Conservation (phyloP, 495 filamentous ascomycete species). For the Penicillium atrosanguineum region DNA sequence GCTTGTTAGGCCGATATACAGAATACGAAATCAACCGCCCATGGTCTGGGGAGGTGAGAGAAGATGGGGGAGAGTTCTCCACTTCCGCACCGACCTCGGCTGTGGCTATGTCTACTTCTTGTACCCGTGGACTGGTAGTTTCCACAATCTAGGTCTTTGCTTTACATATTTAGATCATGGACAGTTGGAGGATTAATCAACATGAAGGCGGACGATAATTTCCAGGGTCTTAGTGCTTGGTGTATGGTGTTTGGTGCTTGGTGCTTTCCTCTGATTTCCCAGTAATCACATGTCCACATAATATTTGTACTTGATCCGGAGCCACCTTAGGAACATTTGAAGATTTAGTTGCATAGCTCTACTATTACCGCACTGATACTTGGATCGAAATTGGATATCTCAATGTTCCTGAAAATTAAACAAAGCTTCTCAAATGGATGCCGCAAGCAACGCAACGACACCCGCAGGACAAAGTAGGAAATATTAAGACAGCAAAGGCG, state of each 20-base stretch:
- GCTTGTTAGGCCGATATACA: neutral
- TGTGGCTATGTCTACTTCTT: neutral
- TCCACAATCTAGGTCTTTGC: no score
- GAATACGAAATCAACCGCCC: slow-evolving; percentile 4
- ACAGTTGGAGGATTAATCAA: no score
- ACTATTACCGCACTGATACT: no score
- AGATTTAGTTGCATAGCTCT: no score
- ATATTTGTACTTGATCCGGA: no score
- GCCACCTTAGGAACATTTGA: no score
- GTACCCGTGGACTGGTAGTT: neutral
- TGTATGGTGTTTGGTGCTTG: no score
- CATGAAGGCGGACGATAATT: no score
- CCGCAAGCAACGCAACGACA: neutral
- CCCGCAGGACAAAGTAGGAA: slow-evolving; percentile 1
- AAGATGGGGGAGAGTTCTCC: slow-evolving; percentile 11
- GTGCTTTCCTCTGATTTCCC: no score
- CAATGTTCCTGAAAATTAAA: neutral
- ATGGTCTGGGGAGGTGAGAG: neutral
- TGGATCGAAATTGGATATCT: neutral
- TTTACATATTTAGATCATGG: no score
- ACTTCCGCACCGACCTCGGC: slow-evolving; percentile 13
- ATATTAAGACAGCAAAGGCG: slow-evolving; percentile 8
- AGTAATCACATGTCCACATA: no score
- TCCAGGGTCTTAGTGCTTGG: no score
- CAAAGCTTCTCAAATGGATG: neutral